phyloP scores from a whole-genome alignment of 2,329 filamentous ascomycete species.

The Pseudogymnoascus sp. region DNA sequence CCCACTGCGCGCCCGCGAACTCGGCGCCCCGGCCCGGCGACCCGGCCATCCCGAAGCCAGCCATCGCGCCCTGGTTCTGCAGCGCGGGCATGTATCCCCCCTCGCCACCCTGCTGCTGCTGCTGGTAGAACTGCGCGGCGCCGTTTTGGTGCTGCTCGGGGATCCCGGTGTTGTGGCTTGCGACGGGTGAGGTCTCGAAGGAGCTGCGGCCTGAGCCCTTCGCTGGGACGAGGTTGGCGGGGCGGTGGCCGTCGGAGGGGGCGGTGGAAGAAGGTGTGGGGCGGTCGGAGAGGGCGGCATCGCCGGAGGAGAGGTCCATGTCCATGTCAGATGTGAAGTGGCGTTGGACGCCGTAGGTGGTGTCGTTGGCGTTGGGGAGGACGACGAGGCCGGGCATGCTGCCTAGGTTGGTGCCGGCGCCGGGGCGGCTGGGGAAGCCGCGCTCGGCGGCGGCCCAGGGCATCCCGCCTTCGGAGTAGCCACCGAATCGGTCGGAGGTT shows the following conservation, averaged over 20 bases:
- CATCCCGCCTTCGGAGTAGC: background rate
- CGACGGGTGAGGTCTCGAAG: slow-evolving; percentile 47
- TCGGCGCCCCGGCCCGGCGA: background rate
- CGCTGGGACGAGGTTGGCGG: background rate
- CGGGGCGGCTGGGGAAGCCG: background rate
- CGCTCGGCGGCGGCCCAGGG: background rate
- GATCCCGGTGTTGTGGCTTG: background rate
- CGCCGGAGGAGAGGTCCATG: slow-evolving; percentile 43
- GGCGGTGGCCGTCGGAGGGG: slow-evolving; percentile 34
- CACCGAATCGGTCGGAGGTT: background rate
- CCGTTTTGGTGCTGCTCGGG: background rate
- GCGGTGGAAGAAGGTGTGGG: slow-evolving; percentile 54
- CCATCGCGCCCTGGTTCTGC: background rate
- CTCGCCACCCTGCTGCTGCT: background rate
- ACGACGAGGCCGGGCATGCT: background rate
- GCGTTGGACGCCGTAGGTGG: background rate
- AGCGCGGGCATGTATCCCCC: background rate
- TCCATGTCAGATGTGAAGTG: slow-evolving; percentile 27
- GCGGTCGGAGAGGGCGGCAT: slow-evolving; percentile 41
- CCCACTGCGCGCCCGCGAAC: slow-evolving; percentile 24
- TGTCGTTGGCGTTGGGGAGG: background rate
- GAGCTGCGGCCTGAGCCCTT: slow-evolving; percentile 32
- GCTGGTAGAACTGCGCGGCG: background rate
- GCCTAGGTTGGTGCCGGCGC: background rate
- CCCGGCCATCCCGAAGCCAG: background rate